A percentile compares a stretch with the other conserved stretches of the same genome.
phyloP scores from a whole-genome alignment of 208 protist species.

The Giardia muris region DNA sequence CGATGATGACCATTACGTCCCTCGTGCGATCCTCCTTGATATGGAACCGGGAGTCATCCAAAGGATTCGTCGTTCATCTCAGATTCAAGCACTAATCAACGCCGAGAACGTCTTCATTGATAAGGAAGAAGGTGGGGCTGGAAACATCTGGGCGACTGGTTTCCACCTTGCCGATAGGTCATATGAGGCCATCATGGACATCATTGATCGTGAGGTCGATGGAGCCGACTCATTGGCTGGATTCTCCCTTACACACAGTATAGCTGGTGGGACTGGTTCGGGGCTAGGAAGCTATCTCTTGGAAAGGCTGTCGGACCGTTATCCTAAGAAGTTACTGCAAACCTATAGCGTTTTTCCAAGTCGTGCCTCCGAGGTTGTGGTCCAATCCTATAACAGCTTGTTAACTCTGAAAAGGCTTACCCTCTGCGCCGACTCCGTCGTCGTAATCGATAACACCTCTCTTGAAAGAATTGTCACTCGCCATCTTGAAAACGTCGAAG shows the following conservation, averaged over 20 bases:
- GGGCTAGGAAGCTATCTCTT: constrained; percentile 93
- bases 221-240: constrained; percentile 86
- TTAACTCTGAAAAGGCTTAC: constrained; percentile 93
- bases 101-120: constrained; percentile 92
- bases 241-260: constrained; percentile 92
- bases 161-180: constrained; percentile 61
- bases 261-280: constrained; percentile 96
- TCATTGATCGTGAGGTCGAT: constrained; percentile 97
- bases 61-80: constrained; percentile 58
- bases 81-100: constrained; percentile 83
- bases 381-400: constrained; percentile 96
- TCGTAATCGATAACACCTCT: constrained; percentile 96
- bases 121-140: constrained; percentile 78
- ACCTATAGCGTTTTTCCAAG: constrained; percentile 97
- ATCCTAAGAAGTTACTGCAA: constrained; percentile 69
- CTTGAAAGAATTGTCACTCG: constrained; percentile 83
- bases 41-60: constrained; percentile 91
- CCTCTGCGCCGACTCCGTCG: constrained; percentile 77
- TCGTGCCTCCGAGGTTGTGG: constrained; percentile 75
- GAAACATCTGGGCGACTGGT: constrained; percentile 92
- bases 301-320: constrained; percentile 84
- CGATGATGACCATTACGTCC: constrained; percentile 97
- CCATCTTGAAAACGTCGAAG: constrained; percentile 61
- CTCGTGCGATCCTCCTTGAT: constrained; percentile 91
- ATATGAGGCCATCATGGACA: constrained; percentile 81